Base-by-base conservation (phyloP, 345 rosid genomes). In the Mallotus nudiflorus region DNA sequence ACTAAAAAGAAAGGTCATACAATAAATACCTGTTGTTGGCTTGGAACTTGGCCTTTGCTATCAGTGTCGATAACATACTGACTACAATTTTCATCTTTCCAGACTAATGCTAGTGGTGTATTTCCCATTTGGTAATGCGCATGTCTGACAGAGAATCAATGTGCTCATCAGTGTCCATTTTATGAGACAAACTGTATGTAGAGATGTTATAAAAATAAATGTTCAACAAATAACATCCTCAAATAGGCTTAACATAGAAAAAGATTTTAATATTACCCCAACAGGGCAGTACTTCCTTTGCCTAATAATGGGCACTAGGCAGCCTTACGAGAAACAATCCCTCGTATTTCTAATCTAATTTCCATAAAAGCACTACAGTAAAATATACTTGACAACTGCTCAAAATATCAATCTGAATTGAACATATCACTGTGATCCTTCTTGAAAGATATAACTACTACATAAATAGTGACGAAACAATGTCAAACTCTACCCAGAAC, bases 61-160 rank as follows among this genome's bases (percentile, higher is more conserved):
- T 95, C 99, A 2, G 99, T 92, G 81, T 95, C 99, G 39, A 95
- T 87, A 71, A 92, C 97, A 82, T 88, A 95, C 75, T 86, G 97
- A 80, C 97, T 92, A 71, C 97, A 95, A 35, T 80, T 85, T 73
- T 85, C 94, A 73, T 95, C 99, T 78, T 92, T 95, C 99, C 99
- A 95, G 45, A 92, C 91, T 82, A 95, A 81, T 51, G 87, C 91
- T n/a, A 95, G 82, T 25, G 97, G 99, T 45, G 99, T 92, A 75
- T 83, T 92, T 57, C 98, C 99, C 33, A 86, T 82, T 77, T 90
- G 96, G 86, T 92, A 95, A 62, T 89, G 97, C 54, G 98, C 88
- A 82, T 85, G 88, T 83, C 98, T 95, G 82, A 29, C 24, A 73
- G 79, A 48, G 68, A 75, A 72, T 51, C 51, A 50, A 73, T 51